Base-by-base conservation (phyloP, 2,329 filamentous ascomycete species). In the Amesomyces nigricolor region DNA sequence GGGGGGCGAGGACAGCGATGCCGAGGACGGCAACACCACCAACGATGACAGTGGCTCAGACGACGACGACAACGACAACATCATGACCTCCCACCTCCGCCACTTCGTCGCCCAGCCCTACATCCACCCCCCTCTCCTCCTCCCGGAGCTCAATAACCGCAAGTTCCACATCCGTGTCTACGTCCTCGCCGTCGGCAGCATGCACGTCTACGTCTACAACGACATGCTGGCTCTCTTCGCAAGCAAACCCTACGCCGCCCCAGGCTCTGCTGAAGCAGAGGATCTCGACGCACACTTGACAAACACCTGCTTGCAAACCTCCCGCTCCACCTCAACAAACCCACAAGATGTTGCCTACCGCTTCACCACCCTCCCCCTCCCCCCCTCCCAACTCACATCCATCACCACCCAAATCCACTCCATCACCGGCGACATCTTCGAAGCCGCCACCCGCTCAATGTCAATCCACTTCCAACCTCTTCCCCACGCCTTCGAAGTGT, bases 91-190 rank as follows among this genome's bases (percentile, higher is more conserved):
- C 0, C 91, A 96, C 67, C 85, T 99, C 48, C 87, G 94, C 57
- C 92, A 99, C 74, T 99, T 99, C 73, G 85, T 97, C 65, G 91
- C 88, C 5, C 94, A 99, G 71, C 89, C 90, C 0, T 99, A 99
- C 71, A 92, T 99, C 65, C 82, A 95, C 69, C 89, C 87, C 1
- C 91, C 92, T 0, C 80, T 97, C 3, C 79, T 96, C 11, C 74
- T 92, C 14, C 77, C 75, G 2, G 78, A 76, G 29, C 74, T 73
- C n/a, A 79, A 79, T 30, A 76, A 78, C 58, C 82, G 88, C 61
- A 99, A 99, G 72, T 99, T 97, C 73, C 94, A 99, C 73, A 89
- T 99, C 66, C 81, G 94, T 44, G 89, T 88, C 1, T 99, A 99
- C 71, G 89, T 96, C 22, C 79, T 96, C 57, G 89, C 89, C 51